These are phyloP conservation scores for Boechera retrofracta DNA, from an alignment of 345 rosid genomes.

Conservation along the genomic window DNA sequence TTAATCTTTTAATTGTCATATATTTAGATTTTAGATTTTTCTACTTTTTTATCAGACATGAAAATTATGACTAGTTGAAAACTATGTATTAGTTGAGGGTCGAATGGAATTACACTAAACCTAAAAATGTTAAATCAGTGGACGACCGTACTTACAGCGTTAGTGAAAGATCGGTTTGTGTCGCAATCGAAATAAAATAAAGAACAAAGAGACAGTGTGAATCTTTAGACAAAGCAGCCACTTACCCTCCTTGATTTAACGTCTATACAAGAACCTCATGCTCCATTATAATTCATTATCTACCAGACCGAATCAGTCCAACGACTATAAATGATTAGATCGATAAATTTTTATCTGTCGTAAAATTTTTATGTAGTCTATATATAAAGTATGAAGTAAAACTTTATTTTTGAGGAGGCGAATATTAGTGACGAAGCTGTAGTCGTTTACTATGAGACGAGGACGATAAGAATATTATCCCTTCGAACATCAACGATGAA, in stretches of 20 bases:
- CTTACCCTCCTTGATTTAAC: conserved; percentile 42
- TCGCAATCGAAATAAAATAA: conserved; percentile 26
- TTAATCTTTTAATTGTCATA: background rate
- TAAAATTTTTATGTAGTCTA: background rate
- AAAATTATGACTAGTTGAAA: conserved; percentile 32
- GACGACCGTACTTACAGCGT: conserved; percentile 26
- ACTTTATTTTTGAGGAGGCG: background rate
- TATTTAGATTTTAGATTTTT: background rate
- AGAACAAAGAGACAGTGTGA: conserved; percentile 43
- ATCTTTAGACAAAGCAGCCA: conserved; percentile 47
- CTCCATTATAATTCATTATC: conserved; percentile 32
- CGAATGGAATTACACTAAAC: conserved; percentile 40
- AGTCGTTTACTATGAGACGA: background rate
- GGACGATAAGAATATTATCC: background rate
- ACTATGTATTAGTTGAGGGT: conserved; percentile 34
- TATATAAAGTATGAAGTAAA: background rate
- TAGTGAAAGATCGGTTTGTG: conserved; percentile 37
- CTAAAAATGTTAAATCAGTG: conserved; percentile 42
- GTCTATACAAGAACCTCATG: conserved; percentile 40
- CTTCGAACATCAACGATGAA: background rate
- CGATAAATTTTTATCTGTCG: background rate
- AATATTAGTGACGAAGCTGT: background rate
- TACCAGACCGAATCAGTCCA: conserved; percentile 30
- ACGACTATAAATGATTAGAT: conserved; percentile 22
- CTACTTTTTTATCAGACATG: background rate